A percentile compares a stretch with the other conserved stretches of the same genome.
phyloP scores from a whole-genome alignment of 176 grass and related monocot genomes.

The Phyllostachys edulis region DNA sequence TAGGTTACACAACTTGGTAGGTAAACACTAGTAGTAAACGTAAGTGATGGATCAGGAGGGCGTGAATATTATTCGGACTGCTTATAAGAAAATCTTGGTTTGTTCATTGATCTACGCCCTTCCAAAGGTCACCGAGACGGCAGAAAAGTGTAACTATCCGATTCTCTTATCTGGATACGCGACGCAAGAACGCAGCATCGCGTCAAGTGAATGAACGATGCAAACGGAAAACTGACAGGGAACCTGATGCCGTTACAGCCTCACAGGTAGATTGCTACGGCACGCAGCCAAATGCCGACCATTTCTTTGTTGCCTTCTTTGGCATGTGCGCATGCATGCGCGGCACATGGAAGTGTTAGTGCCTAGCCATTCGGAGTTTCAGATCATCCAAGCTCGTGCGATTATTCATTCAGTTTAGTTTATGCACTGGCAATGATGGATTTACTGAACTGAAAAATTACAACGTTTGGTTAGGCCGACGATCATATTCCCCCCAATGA shows the following conservation, averaged over 20 bases:
- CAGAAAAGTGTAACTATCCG: not conserved
- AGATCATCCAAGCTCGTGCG: not conserved
- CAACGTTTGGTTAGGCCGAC: not conserved
- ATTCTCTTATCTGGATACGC: not conserved
- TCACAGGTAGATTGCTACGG: not conserved
- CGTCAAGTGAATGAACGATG: not conserved
- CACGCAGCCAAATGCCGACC: conserved; percentile 8
- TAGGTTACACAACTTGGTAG: too few relatives aligned
- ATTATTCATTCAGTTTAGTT: not conserved
- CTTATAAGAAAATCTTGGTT: not conserved
- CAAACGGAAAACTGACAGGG: not conserved
- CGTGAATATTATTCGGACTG: not conserved
- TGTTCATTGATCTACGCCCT: not conserved
- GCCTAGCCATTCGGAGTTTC: not conserved
- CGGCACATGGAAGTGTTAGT: conserved; percentile 8
- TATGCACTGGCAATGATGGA: not conserved
- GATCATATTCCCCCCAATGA: not conserved
- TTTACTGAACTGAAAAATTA: not conserved
- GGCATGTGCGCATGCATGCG: conserved; percentile 3
- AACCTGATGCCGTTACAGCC: not conserved
- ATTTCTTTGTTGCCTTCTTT: conserved; percentile 15
- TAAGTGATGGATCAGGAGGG: not conserved
- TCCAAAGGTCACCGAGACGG: not conserved
- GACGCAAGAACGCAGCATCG: not conserved
- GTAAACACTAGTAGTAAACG: too few relatives aligned